Percentiles rank a stretch among this genome's conserved stretches.
Conservation (phyloP, 2,329 filamentous ascomycete species). For the Aspergillus sp. region DNA sequence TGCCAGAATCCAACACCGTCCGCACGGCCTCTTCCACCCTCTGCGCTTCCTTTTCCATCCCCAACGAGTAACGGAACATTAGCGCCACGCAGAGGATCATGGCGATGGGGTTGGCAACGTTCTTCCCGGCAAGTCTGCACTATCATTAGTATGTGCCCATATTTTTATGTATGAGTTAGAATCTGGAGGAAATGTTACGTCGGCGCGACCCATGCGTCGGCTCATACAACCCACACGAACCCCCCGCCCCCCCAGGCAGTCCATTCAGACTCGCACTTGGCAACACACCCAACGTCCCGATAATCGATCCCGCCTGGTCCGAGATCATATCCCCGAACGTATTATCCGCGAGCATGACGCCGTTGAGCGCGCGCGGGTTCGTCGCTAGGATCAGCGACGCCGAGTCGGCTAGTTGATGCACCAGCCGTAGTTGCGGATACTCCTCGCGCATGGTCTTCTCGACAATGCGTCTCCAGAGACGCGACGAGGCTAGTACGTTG, state of each 20-base stretch:
- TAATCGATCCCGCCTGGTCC: conserved; percentile 84
- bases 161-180: neutral
- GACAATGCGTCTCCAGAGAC: conserved; percentile 78
- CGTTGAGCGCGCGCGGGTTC: conserved; percentile 74
- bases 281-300: conserved; percentile 73
- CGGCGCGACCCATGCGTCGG: conserved; percentile 65
- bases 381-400: conserved; percentile 90
- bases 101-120: conserved; percentile 79
- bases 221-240: conserved; percentile 82
- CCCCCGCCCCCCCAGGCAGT: conserved; percentile 61
- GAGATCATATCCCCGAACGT: conserved; percentile 88
- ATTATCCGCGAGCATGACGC: conserved; percentile 81
- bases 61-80: conserved; percentile 86
- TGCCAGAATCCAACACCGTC: conserved; percentile 63
- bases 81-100: conserved; percentile 84
- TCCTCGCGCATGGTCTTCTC: conserved; percentile 71
- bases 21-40: conserved; percentile 73
- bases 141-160: neutral
- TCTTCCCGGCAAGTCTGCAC: conserved; percentile 71
- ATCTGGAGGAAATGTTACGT: conserved; percentile 18
- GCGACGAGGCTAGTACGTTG: conserved; percentile 78
- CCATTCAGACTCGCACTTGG: conserved; percentile 78
- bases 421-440: conserved; percentile 71
- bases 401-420: conserved; percentile 82
- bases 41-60: conserved; percentile 63